A percentile compares a stretch with the other conserved stretches of the same genome.
These are phyloP conservation scores for Daldinia grandis DNA, from an alignment of 495 filamentous ascomycete species.

Conservation along the genomic window DNA sequence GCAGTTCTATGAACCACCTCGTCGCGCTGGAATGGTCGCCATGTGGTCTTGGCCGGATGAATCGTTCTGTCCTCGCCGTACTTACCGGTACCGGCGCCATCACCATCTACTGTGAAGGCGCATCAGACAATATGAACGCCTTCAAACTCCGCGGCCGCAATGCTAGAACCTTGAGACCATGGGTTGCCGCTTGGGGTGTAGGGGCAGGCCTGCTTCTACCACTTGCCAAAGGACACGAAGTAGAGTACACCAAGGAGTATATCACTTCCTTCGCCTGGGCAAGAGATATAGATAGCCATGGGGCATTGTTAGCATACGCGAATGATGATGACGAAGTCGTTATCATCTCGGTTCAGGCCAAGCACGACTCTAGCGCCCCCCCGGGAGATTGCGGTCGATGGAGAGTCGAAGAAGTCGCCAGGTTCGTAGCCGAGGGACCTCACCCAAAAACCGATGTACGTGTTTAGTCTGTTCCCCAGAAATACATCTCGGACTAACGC, in stretches of 20 bases:
- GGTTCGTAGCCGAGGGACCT: constrained; percentile 55
- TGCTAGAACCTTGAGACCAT: constrained; percentile 37
- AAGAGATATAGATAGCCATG: constrained; percentile 47
- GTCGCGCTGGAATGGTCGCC: constrained; percentile 57
- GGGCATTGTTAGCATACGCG: constrained; percentile 53
- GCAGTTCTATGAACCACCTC: constrained; percentile 59
- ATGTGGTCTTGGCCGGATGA: constrained; percentile 54
- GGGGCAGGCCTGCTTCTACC: constrained; percentile 59
- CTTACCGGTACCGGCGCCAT: constrained; percentile 52
- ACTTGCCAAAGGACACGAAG: constrained; percentile 19
- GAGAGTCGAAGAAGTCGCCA: constrained; percentile 53
- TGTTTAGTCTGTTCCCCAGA: not conserved
- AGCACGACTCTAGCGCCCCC: constrained; percentile 29
- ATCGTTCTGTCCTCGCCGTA: constrained; percentile 53
- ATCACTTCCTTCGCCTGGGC: constrained; percentile 57
- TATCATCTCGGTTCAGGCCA: constrained; percentile 51
- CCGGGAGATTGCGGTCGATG: constrained; percentile 46
- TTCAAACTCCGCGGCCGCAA: constrained; percentile 30
- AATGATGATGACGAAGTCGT: constrained; percentile 55
- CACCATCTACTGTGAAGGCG: constrained; percentile 55
- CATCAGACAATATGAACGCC: constrained; percentile 30
- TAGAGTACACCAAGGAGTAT: constrained; percentile 50
- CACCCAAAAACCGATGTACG: constrained; percentile 49
- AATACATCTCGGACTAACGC: constrained; percentile 1
- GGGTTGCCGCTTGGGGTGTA: constrained; percentile 52